A percentile compares a stretch with the other conserved stretches of the same genome.
phyloP scores from a whole-genome alignment of 345 rosid genomes.

The thale cress (Arabidopsis thaliana) region DNA sequence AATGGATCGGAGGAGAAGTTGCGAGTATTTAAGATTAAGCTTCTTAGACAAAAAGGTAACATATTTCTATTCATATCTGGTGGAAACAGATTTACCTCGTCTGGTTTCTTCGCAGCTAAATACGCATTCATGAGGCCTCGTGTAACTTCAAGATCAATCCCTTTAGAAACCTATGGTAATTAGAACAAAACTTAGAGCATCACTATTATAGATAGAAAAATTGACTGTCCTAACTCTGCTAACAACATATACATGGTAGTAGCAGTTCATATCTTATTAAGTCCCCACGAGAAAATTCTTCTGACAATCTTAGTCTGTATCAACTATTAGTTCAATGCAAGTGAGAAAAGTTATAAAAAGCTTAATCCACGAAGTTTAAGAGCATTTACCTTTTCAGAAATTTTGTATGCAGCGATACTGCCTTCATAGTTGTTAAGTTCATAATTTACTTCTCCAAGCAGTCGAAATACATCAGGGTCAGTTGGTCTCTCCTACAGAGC shows the following conservation, averaged over 20 bases:
- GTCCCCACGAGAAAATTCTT: neutral
- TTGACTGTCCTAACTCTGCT: neutral
- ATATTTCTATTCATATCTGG: neutral
- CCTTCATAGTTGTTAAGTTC: slow-evolving; percentile 90
- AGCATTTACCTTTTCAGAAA: slow-evolving; percentile 60
- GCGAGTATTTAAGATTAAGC: neutral
- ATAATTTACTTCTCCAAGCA: slow-evolving; percentile 93
- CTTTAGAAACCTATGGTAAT: slow-evolving; percentile 61
- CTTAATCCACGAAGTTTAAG: neutral
- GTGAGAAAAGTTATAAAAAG: neutral
- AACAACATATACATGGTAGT: slow-evolving; percentile 1
- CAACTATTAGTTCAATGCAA: slow-evolving; percentile 3
- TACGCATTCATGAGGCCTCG: slow-evolving; percentile 79
- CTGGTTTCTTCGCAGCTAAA: slow-evolving; percentile 93
- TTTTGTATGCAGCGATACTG: slow-evolving; percentile 79
- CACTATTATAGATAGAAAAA: neutral
- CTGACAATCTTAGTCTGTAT: neutral
- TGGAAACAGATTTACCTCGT: slow-evolving; percentile 62
- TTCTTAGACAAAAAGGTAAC: slow-evolving; percentile 2
- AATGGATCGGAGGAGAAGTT: slow-evolving; percentile 11
- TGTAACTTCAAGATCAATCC: slow-evolving; percentile 74
- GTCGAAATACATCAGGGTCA: slow-evolving; percentile 81
- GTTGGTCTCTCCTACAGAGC: slow-evolving; percentile 70
- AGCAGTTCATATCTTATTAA: slow-evolving; percentile 5
- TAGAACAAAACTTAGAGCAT: neutral